These are phyloP conservation scores for Plantago elongata DNA, from an alignment of 257 asterid genomes.

Conservation along the genomic window DNA sequence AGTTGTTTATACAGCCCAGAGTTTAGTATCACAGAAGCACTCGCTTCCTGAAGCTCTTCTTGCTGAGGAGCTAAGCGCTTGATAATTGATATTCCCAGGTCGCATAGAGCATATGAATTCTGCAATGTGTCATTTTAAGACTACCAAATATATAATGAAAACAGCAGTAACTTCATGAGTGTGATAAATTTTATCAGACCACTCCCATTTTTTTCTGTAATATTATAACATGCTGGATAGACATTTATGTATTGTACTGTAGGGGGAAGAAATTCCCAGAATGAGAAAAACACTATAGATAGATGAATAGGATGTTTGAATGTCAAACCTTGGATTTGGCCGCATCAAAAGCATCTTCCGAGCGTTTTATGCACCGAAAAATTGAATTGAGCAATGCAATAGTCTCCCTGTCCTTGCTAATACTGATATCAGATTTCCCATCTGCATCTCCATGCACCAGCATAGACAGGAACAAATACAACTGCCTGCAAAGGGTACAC, in stretches of 20 bases:
- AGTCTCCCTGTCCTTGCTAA: constrained; percentile 68
- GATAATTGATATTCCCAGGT: constrained; percentile 67
- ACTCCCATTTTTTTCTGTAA: neutral
- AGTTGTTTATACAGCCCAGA: constrained; percentile 49
- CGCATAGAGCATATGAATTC: constrained; percentile 78
- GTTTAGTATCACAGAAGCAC: constrained; percentile 58
- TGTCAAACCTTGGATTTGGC: constrained; percentile 74
- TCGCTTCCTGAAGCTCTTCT: constrained; percentile 47
- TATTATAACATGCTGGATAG: neutral
- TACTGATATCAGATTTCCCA: constrained; percentile 51
- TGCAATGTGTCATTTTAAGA: constrained; percentile 32
- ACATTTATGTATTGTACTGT: no score
- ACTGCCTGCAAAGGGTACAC: constrained; percentile 55
- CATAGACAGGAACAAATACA: constrained; percentile 79
- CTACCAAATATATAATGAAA: constrained; percentile 19
- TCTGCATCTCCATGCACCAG: constrained; percentile 77
- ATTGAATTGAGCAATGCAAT: constrained; percentile 49
- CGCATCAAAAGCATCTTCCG: constrained; percentile 69
- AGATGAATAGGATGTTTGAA: constrained; percentile 11
- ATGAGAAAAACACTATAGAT: constrained; percentile 11
- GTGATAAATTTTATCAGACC: constrained; percentile 13
- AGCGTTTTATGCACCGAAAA: constrained; percentile 60
- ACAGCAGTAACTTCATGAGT: constrained; percentile 11
- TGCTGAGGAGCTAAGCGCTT: constrained; percentile 57
- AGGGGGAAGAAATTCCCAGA: neutral